These are phyloP conservation scores for Drechslerella coelobrocha DNA, from an alignment of 2,329 filamentous ascomycete genomes.

Conservation along the genomic window DNA sequence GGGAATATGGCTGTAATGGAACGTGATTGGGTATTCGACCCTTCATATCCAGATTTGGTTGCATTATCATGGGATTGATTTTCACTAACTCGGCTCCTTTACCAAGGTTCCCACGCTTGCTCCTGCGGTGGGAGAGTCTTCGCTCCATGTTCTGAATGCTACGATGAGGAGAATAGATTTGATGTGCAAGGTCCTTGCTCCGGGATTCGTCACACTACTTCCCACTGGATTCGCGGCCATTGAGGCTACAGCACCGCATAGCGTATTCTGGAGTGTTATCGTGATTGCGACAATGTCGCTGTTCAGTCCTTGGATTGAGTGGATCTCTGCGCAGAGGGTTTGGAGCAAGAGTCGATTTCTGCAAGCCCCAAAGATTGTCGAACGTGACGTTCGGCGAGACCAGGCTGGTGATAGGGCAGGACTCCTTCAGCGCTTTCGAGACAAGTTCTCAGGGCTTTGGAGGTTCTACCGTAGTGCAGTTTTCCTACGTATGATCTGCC, in stretches of 20 bases:
- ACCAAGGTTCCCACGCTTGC: conserved; percentile 58
- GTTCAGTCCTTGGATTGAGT: conserved; percentile 59
- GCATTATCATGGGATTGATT: conserved; percentile 40
- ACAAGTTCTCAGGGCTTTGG: conserved; percentile 56
- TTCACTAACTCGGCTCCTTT: not conserved
- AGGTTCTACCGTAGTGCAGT: conserved; percentile 59
- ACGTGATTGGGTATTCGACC: conserved; percentile 59
- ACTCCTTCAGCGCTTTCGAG: conserved; percentile 17
- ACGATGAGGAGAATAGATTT: conserved; percentile 67
- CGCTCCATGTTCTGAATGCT: conserved; percentile 61
- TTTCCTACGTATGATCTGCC: conserved; percentile 56
- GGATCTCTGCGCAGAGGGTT: conserved; percentile 58
- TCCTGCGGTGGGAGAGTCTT: conserved; percentile 32
- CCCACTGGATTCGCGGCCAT: conserved; percentile 58
- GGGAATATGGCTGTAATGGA: conserved; percentile 62
- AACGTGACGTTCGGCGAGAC: not conserved
- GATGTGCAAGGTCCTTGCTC: conserved; percentile 65
- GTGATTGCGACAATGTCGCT: conserved; percentile 61
- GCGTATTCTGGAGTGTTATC: conserved; percentile 56
- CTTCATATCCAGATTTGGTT: not conserved
- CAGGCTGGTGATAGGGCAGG: not conserved
- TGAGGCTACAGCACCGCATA: conserved; percentile 8
- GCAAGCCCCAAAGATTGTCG: conserved; percentile 55
- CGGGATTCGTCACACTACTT: conserved; percentile 63
- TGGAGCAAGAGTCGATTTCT: conserved; percentile 58